These are phyloP conservation scores for Hypsizygus marmoreus DNA, from an alignment of 768 basidiomycete genomes.

Conservation along the genomic window DNA sequence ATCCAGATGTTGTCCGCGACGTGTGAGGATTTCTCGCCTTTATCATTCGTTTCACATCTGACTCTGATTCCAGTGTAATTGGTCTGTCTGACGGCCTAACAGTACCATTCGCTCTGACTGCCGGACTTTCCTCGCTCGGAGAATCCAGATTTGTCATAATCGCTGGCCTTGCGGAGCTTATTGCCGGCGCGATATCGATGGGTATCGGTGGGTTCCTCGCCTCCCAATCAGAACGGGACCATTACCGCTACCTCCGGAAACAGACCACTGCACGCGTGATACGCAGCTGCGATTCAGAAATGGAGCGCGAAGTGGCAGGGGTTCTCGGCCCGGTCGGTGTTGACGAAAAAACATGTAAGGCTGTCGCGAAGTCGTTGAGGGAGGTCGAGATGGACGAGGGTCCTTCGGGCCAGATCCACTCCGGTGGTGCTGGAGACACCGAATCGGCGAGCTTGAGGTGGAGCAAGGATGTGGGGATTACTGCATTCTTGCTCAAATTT, in stretches of 20 bases:
- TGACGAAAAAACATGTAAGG: slow-evolving; percentile 75
- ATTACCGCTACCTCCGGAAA: slow-evolving; percentile 79
- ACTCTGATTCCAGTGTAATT: slow-evolving; percentile 61
- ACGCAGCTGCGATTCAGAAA: slow-evolving; percentile 89
- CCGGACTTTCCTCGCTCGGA: slow-evolving; percentile 87
- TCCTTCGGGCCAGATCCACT: slow-evolving; percentile 18
- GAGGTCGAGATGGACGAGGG: slow-evolving; percentile 57
- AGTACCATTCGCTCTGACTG: slow-evolving; percentile 89
- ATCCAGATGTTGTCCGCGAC: slow-evolving; percentile 87
- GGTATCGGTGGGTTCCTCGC: slow-evolving; percentile 98
- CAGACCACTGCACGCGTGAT: slow-evolving; percentile 81
- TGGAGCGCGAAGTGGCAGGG: slow-evolving; percentile 92
- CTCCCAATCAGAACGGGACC: slow-evolving; percentile 94
- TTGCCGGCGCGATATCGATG: slow-evolving; percentile 97
- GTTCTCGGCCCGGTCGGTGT: slow-evolving; percentile 90
- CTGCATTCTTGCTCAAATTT: slow-evolving; percentile 93
- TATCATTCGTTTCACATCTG: background rate
- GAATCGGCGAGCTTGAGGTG: slow-evolving; percentile 63
- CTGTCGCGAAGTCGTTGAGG: slow-evolving; percentile 76
- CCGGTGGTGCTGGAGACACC: slow-evolving; percentile 40
- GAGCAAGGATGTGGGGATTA: slow-evolving; percentile 82
- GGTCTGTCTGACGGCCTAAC: slow-evolving; percentile 91
- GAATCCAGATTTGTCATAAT: slow-evolving; percentile 90
- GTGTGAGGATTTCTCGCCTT: slow-evolving; percentile 52
- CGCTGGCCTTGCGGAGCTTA: slow-evolving; percentile 93